Evolutionary conservation across 2,329 filamentous ascomycete species (phyloP), one percentile per base, ranked within the genome.

Genomic region (Ophiostoma sp.): DNA sequence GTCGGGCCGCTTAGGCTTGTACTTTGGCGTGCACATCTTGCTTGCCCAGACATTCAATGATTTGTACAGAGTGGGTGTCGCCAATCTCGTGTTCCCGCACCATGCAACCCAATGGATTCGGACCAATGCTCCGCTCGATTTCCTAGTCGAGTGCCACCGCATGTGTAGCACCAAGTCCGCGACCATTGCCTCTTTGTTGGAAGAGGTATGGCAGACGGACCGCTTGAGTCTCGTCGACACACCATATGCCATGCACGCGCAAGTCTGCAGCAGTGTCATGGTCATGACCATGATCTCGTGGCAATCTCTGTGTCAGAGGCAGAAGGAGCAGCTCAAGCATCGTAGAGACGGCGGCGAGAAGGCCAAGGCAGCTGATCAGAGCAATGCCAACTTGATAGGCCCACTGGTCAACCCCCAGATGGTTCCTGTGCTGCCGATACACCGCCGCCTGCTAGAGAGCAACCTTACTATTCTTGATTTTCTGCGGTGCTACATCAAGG

Each of bases 221-320:
- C 63, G 63, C 12, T 42, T 62, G 7, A 65, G 67, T 40, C 55
- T 70, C 5, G 64, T 70, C 18, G 67, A 70, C 42, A 70, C 68
- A 14, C 69, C 69, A 1, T 70, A 67, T n/a, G 67, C 69, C 16
- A 65, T 69, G 40, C 69, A 70, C n/a, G 66, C 64, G 8, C 69
- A 70, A 47, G 67, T 70, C 2, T 70, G 69, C 47, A 69, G 67
- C 58, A 70, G 68, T 49, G 69, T 70, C 27, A 52, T 70, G 45
- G 67, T 69, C 9, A 66, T 69, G 65, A 68, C 69, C 6, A 42
- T 69, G 27, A 65, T 40, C 47, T 70, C 69, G n/a, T 70, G 69
- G 69, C 67, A 69, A 64, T 66, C 65, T 5, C 68, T 69, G 45
- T 36, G 45, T 49, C 5, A 42, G 52, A 7, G 62, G 49, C 41